A percentile compares a stretch with the other conserved stretches of the same genome.
phyloP scores from a whole-genome alignment of 202 grass and related monocot genomes.

The Brachypodium distachyon region DNA sequence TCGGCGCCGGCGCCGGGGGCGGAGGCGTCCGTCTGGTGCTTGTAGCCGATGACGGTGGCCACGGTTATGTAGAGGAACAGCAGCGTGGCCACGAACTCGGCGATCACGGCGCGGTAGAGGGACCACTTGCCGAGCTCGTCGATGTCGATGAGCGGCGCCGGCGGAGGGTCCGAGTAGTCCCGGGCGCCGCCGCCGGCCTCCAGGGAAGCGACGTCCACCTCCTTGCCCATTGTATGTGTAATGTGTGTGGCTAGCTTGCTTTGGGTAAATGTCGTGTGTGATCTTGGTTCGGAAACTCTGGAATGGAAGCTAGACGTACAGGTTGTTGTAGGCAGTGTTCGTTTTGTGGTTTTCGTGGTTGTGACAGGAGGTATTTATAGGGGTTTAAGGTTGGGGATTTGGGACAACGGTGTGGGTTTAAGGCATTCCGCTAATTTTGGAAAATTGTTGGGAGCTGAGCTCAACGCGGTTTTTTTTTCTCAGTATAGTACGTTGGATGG shows the following conservation, averaged over 20 bases:
- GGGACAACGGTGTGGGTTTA: background rate
- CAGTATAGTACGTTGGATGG: background rate
- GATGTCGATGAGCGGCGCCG: conserved; percentile 50
- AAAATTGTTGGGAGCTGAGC: background rate
- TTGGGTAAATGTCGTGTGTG: background rate
- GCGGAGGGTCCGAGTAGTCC: conserved; percentile 59
- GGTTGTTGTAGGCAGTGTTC: background rate
- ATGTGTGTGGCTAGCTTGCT: background rate
- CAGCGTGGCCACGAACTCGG: conserved; percentile 82
- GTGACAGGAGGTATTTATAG: conserved; percentile 25
- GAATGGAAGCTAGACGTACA: background rate
- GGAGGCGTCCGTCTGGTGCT: conserved; percentile 37
- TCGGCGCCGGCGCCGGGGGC: conserved; percentile 10
- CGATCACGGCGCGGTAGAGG: conserved; percentile 74
- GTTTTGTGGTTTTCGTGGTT: background rate
- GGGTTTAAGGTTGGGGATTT: background rate
- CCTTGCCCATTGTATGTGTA: conserved; percentile 49
- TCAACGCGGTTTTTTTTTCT: too few species aligned
- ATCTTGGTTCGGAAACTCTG: background rate
- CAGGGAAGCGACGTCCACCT: conserved; percentile 28
- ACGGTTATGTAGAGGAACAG: conserved; percentile 78
- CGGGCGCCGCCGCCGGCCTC: conserved; percentile 25
- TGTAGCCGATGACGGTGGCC: conserved; percentile 73
- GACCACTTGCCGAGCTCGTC: conserved; percentile 74
- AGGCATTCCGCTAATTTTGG: background rate